Conservation (phyloP, 2,329 filamentous ascomycete genomes). For the Seiridium unicorne region DNA sequence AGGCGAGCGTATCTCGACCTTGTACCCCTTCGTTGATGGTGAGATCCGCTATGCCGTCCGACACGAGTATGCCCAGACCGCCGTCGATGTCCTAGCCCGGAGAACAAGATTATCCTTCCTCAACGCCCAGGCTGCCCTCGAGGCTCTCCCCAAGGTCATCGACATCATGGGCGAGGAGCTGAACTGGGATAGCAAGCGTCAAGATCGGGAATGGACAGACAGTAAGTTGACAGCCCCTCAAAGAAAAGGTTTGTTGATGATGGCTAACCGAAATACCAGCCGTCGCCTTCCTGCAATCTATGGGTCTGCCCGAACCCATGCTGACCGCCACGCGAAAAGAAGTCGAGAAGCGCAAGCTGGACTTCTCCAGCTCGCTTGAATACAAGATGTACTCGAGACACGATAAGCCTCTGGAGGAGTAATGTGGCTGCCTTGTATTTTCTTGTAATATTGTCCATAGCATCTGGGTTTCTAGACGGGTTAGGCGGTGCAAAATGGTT, state of each 20-base stretch:
- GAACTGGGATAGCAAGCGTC: slow-evolving; percentile 70
- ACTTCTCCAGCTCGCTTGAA: slow-evolving; percentile 55
- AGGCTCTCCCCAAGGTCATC: slow-evolving; percentile 80
- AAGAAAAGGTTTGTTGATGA: slow-evolving; percentile 1
- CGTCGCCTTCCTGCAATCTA: slow-evolving; percentile 60
- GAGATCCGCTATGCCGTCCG: slow-evolving; percentile 85
- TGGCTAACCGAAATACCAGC: slow-evolving; percentile 34
- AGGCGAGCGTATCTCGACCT: slow-evolving; percentile 72
- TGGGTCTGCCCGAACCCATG: slow-evolving; percentile 64
- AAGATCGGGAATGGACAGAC: slow-evolving; percentile 80
- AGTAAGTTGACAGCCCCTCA: slow-evolving; percentile 41
- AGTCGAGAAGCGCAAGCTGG: slow-evolving; percentile 59
- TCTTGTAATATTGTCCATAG: slow-evolving; percentile 1
- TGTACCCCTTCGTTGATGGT: slow-evolving; percentile 91
- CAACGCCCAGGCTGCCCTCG: slow-evolving; percentile 86
- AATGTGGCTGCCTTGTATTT: slow-evolving; percentile 13
- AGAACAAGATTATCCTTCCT: slow-evolving; percentile 84
- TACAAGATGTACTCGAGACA: slow-evolving; percentile 63
- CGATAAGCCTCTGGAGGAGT: slow-evolving; percentile 47
- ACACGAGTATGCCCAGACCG: slow-evolving; percentile 90
- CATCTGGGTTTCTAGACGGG: background rate
- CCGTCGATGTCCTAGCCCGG: slow-evolving; percentile 82
- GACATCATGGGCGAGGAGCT: slow-evolving; percentile 87
- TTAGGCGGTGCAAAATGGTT: slow-evolving; percentile 1
- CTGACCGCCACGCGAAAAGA: slow-evolving; percentile 56